These are phyloP conservation scores for Aureobasidium uvarum DNA, from an alignment of 2,329 filamentous ascomycete species.

Conservation along the genomic window DNA sequence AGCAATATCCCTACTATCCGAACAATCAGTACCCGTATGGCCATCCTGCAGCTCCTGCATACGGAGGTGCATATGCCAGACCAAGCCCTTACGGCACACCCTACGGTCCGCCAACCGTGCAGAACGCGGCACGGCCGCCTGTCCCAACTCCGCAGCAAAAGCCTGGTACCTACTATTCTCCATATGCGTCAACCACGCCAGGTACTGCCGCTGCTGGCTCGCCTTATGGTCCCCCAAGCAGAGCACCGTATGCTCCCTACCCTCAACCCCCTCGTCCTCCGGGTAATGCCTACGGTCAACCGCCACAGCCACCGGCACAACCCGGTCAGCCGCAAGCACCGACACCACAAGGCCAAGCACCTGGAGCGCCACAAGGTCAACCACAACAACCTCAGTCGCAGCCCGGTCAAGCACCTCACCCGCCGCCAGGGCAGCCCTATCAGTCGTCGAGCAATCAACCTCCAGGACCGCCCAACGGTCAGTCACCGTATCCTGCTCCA, in stretches of 20 bases:
- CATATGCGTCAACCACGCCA: slow-evolving; percentile 30
- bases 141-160: slow-evolving; percentile 27
- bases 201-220: slow-evolving; percentile 25
- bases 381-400: slow-evolving; percentile 1
- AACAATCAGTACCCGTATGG: slow-evolving; percentile 28
- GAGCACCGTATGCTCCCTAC: slow-evolving; percentile 28
- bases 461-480: slow-evolving; percentile 10
- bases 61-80: slow-evolving; percentile 28
- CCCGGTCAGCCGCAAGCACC: slow-evolving; percentile 18
- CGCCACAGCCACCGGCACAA: slow-evolving; percentile 19
- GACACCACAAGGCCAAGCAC: slow-evolving; percentile 10
- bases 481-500: slow-evolving; percentile 1
- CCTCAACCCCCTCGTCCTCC: slow-evolving; percentile 16
- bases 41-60: slow-evolving; percentile 26
- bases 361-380: neutral
- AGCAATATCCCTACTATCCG: slow-evolving; percentile 28
- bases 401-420: slow-evolving; percentile 14
- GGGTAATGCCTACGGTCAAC: slow-evolving; percentile 2
- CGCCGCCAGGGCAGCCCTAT: neutral
- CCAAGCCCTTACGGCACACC: slow-evolving; percentile 29
- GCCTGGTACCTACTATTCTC: slow-evolving; percentile 30
- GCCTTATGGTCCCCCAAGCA: slow-evolving; percentile 28
- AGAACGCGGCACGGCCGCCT: slow-evolving; percentile 26
- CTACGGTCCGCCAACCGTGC: slow-evolving; percentile 28
- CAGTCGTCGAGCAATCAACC: neutral